Percentiles rank a stretch among this genome's conserved stretches.
phyloP scores from a whole-genome alignment of 495 filamentous ascomycete genomes.

The Aspergillus diversus region DNA sequence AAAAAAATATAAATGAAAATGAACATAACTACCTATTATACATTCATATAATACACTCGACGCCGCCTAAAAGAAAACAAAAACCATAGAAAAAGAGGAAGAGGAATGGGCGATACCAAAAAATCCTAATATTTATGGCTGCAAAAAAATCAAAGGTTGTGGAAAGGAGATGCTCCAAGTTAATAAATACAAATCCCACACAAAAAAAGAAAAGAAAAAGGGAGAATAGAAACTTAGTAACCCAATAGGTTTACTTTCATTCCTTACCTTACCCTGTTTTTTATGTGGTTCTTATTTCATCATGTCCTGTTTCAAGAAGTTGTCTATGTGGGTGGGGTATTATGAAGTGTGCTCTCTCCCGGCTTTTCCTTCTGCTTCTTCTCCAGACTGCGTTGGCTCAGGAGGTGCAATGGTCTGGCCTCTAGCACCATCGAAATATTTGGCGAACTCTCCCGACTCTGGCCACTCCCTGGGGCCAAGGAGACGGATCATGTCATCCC shows the following conservation, averaged over 20 bases:
- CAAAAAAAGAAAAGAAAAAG: conserved; percentile 25
- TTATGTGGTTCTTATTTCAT: not conserved
- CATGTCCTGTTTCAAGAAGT: conserved; percentile 1
- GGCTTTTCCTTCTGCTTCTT: conserved; percentile 43
- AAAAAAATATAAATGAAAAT: conserved; percentile 24
- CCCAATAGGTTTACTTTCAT: conserved; percentile 2
- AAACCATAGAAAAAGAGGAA: conserved; percentile 3
- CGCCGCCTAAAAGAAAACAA: conserved; percentile 8
- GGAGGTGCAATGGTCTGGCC: conserved; percentile 60
- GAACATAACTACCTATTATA: conserved; percentile 29
- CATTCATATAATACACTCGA: conserved; percentile 30
- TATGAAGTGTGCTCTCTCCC: conserved; percentile 49
- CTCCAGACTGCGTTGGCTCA: conserved; percentile 48
- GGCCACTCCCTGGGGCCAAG: conserved; percentile 81
- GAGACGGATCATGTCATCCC: conserved; percentile 89
- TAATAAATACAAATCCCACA: conserved; percentile 45
- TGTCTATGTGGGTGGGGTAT: conserved; percentile 35
- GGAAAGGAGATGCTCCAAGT: conserved; percentile 38
- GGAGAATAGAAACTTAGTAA: conserved; percentile 9
- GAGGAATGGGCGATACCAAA: conserved; percentile 27
- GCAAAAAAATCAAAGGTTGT: conserved; percentile 7
- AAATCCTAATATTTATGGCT: conserved; percentile 26
- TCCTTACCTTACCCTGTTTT: conserved; percentile 5
- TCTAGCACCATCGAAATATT: conserved; percentile 74
- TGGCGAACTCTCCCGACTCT: conserved; percentile 84